A percentile compares a stretch with the other conserved stretches of the same genome.
phyloP scores from a whole-genome alignment of 345 rosid species.

The Gynandropsis gynandra region DNA sequence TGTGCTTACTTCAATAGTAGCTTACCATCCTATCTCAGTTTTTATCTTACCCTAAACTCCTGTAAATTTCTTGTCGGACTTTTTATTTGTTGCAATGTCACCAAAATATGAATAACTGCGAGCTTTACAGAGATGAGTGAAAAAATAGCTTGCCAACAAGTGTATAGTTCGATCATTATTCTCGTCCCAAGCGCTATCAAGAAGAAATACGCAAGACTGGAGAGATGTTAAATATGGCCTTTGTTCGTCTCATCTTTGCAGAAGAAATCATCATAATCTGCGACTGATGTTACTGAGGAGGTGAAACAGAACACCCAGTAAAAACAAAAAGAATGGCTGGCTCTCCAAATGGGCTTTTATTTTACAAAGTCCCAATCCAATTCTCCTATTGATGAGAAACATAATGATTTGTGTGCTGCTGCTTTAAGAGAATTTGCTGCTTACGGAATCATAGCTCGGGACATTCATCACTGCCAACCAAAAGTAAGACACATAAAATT shows the following conservation, averaged over 20 bases:
- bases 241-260: background rate
- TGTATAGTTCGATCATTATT: conserved; percentile 18
- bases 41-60: too few relatives aligned
- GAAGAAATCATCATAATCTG: conserved; percentile 13
- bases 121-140: background rate
- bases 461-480: conserved; percentile 32
- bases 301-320: too few relatives aligned
- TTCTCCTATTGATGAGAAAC: conserved; percentile 8
- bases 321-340: conserved; percentile 2
- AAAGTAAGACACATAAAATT: conserved; percentile 28
- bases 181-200: background rate
- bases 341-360: conserved; percentile 5
- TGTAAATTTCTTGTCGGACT: too few relatives aligned
- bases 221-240: conserved; percentile 14
- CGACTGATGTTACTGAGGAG: too few relatives aligned
- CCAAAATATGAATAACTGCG: too few relatives aligned
- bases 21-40: too few relatives aligned
- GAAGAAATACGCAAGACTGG: background rate
- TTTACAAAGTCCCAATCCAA: conserved; percentile 6
- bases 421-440: conserved; percentile 42
- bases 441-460: conserved; percentile 62
- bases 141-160: background rate
- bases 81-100: too few relatives aligned
- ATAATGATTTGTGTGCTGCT: conserved; percentile 11
- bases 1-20: too few relatives aligned